Evolutionary conservation across 73 alveolate species (phyloP), one percentile per base, ranked within the genome.

Genomic region (Stentor roeselii): DNA sequence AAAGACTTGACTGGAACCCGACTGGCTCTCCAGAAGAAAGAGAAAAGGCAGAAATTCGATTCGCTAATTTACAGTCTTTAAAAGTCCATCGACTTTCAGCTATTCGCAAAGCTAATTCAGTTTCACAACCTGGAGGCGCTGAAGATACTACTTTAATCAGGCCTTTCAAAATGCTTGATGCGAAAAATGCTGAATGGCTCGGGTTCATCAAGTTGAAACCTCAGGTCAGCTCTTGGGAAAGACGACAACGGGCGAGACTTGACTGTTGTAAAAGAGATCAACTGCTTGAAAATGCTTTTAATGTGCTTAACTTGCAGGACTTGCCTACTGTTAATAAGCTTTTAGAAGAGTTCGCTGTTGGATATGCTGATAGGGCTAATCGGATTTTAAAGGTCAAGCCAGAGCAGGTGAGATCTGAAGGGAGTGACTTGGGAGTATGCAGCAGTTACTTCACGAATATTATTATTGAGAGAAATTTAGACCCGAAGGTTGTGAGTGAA

Each of bases 51-150:
- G 80, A 40, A 0, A 67, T 67, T 21, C 37, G 80, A 67, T 34
- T 21, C 37, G 80, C n/a, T 27, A 67, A 67, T 67, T 34, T 67
- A 30, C n/a, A 67, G 37, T 21, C n/a, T 30, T 32, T 67, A 0
- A 67, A 67, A 67, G 80, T 67, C 41, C 80, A 67, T 67, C 37
- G 80, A 32, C 80, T 67, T 27, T 27, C 50, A n/a, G 80, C 80
- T 30, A 67, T 67, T 34, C 80, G 80, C 2, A 67, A 67, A 67
- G 80, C 80, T 67, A 21, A 67, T 67, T n/a, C 37, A 1, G n/a
- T 67, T 21, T 14, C 41, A 27, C 41, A 67, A 32, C 80, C 21
- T 21, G 80, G 80, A 0, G 80, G 41, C 2, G 15, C 41, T 67
- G n/a, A 50, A 50, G 67, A 21, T 30, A 14, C 80, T 27, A 67